Evolutionary conservation across 371 early-diverging fungal species (phyloP).

Genomic region (Mucor irregularis): DNA sequence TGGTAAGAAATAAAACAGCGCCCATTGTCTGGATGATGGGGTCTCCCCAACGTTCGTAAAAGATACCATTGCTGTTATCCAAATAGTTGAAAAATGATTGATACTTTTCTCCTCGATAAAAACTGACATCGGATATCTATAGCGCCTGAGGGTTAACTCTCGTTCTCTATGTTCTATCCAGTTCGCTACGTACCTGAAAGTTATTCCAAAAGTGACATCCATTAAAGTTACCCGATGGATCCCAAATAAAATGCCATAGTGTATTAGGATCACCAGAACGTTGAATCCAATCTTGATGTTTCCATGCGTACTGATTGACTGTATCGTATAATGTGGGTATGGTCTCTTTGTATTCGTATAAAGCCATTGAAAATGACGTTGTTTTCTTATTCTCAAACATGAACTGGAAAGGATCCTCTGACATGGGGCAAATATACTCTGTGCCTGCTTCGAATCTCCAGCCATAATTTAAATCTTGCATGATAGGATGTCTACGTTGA

Average conservation of each 20-base stretch:
- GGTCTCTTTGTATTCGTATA: constrained; percentile 81
- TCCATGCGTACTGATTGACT: constrained; percentile 53
- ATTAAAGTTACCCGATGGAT: constrained; percentile 56
- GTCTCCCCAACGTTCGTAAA: constrained; percentile 83
- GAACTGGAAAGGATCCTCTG: constrained; percentile 39
- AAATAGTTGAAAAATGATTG: constrained; percentile 77
- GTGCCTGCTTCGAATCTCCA: constrained; percentile 53
- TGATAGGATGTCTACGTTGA: constrained; percentile 33
- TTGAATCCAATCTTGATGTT: constrained; percentile 36
- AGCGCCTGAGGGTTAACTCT: neutral
- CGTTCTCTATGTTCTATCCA: neutral
- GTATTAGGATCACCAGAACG: constrained; percentile 11
- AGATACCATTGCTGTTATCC: constrained; percentile 85
- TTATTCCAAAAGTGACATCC: constrained; percentile 86
- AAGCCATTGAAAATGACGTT: constrained; percentile 70
- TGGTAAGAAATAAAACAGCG: constrained; percentile 35
- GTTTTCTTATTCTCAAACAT: constrained; percentile 41
- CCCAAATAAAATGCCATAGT: constrained; percentile 47
- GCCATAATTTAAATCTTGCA: constrained; percentile 40
- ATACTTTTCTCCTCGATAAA: constrained; percentile 60
- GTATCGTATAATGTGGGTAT: constrained; percentile 81
- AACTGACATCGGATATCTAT: constrained; percentile 45
- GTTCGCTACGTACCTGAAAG: constrained; percentile 38
- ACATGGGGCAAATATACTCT: constrained; percentile 44
- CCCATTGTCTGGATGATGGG: constrained; percentile 46